phyloP scores from a whole-genome alignment of 2,329 filamentous ascomycete genomes.

The Aspergillus ochraceoroseus region DNA sequence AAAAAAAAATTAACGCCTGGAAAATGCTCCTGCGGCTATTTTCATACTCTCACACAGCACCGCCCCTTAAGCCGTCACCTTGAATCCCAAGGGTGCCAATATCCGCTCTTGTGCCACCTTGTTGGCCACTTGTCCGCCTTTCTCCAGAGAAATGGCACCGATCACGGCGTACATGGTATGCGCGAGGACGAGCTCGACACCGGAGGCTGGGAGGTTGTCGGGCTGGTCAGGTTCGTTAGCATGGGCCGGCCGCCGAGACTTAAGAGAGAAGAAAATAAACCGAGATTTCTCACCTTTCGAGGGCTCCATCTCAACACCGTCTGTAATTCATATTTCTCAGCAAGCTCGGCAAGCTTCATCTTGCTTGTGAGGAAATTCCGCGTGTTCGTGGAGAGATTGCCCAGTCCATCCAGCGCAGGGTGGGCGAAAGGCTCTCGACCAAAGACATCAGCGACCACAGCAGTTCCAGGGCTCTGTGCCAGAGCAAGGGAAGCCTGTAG shows the following conservation, averaged over 20 bases:
- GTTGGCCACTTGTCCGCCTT: slow-evolving; percentile 72
- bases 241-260: neutral
- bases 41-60: slow-evolving; percentile 15
- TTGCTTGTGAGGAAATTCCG: slow-evolving; percentile 61
- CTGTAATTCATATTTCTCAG: slow-evolving; percentile 63
- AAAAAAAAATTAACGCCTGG: slow-evolving; percentile 32
- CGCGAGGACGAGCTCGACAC: slow-evolving; percentile 67
- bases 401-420: slow-evolving; percentile 64
- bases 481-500: slow-evolving; percentile 62
- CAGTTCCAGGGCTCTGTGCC: slow-evolving; percentile 45
- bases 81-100: slow-evolving; percentile 50
- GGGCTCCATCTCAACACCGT: slow-evolving; percentile 86
- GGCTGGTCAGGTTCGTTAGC: slow-evolving; percentile 42
- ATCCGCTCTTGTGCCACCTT: slow-evolving; percentile 72
- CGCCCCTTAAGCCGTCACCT: slow-evolving; percentile 24
- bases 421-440: slow-evolving; percentile 64
- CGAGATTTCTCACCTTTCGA: slow-evolving; percentile 64
- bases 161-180: slow-evolving; percentile 79
- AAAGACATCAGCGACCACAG: slow-evolving; percentile 45
- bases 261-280: slow-evolving; percentile 11
- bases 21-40: slow-evolving; percentile 35
- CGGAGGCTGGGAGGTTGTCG: slow-evolving; percentile 65
- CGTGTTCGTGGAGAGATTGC: slow-evolving; percentile 61
- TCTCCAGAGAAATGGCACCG: slow-evolving; percentile 83
- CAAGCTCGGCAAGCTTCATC: slow-evolving; percentile 63